Base-by-base conservation (phyloP, 2,329 filamentous ascomycete species). In the Ophiostoma himal-ulmi region DNA sequence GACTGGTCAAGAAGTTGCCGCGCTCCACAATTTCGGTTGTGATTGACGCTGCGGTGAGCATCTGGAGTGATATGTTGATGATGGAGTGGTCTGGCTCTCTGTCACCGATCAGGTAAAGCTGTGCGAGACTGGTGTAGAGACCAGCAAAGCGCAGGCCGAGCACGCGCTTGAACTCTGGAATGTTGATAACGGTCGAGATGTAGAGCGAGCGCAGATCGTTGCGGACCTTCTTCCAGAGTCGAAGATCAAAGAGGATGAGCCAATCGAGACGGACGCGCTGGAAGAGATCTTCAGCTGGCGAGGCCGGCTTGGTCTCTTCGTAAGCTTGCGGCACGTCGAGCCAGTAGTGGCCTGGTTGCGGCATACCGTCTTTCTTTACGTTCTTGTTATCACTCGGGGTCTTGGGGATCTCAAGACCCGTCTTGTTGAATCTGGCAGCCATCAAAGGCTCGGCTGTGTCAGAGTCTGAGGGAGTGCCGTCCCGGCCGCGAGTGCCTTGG, bases 71-170 rank as follows among this genome's bases (percentile, higher is more conserved):
- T 52, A 99, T 87, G 77, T 97, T 97, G 83, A 99, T 97, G 77
- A 99, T 98, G 13, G 94, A 98, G 79, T 98, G 94, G 77, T 99
- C 95, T 2, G 95, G 95, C 78, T 99, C 95, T 73, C 95, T 86
- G 77, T 99, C 95, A 17, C 94, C 94, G 74, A 99, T 95, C 39
- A 99, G 86, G 78, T 98, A 99, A 3, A 99, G 83, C 78, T 99
- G 94, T 5, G 95, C 94, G 67, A 99, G 82, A 2, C 91, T 92
- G 1, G 95, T 98, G 80, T 99, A 99, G 3, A 99, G 84, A 0
- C 93, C 94, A 69, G 96, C 93, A 78, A 99, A 96, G n/a, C 95
- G 88, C 62, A 99, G 83, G 1, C 94, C 94, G 70, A 99, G 84
- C 11, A 99, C 88, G 26, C 94, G 89, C 81, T 99, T 99, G 85